Base-by-base conservation (phyloP, 331 rosid species). In the Spiraea crenata region DNA sequence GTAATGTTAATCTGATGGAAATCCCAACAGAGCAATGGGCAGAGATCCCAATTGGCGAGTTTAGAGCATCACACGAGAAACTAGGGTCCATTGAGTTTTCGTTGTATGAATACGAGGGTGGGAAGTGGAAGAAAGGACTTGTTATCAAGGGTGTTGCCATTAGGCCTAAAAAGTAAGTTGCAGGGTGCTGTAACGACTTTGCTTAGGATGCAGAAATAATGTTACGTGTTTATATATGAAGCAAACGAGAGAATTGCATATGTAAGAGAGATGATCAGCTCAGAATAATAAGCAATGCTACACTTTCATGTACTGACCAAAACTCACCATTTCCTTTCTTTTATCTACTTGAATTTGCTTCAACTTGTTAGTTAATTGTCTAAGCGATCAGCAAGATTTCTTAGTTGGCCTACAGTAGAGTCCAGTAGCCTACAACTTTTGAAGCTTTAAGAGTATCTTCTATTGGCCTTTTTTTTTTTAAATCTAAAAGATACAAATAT, bases 51-150 rank as follows among this genome's bases (percentile, higher is more conserved):
- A 83, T 74, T 0, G 91, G 96, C 4, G 79, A 84, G 74, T 90
- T 90, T 44, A 65, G 40, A 39, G 69, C 82, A 19, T 60, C 83
- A 10, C 57, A 61, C 1, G 74, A 79, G 37, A 75, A 80, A n/a
- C 42, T 0, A 5, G 96, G 91, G 0, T 73, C 84, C 45, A 75
- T 87, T 48, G 84, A 84, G 42, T 19, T 89, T 57, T 57, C 82
- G 5, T 20, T 92, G 84, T 74, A 44, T 71, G 95, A 87, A 67
- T 39, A 67, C 65, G 83, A 77, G 25, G 78, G 77, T 69, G 86
- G 80, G 39, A 3, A 9, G 0, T 86, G 98, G 96, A 90, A 90
- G 83, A 65, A 48, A 0, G 96, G 96, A 35, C 86, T 90, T 56
- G 2, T 85, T 63, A 63, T 88, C 74, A 84, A 80, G 80, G 96